Evolutionary conservation across 768 basidiomycete genomes (phyloP), one percentile per base, ranked within the genome.

Genomic region (Boletus rubescentipes): DNA sequence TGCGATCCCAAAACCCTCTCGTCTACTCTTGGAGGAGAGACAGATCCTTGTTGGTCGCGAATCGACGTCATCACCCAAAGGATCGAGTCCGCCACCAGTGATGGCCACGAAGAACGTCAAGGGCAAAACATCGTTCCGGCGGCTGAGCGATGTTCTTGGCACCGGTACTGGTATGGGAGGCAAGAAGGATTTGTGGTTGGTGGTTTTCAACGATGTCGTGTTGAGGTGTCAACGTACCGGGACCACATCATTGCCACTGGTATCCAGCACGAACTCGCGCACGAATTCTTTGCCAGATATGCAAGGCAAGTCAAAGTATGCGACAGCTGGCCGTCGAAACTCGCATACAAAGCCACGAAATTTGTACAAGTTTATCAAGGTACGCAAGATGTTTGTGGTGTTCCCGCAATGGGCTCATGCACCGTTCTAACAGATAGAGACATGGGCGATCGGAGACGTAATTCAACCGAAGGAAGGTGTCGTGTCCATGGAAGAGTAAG

Each of bases 191-290:
- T 66, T 93, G 40, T 99, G 97, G 97, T 79, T 95, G 50, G 91
- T 99, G 2, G 84, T 87, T 14, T 98, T 99, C 77, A 95, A 94
- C 51, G 97, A 99, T 65, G 96, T 99, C 42, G 87, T 93, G 6
- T 73, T 99, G 35, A 82, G 93, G 42, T 98, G 95, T 68, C 91
- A 94, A 63, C 80, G 91, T 49, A 89, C 87, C 2, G 96, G 97
- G 10, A 87, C 87, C 8, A 99, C 97, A 0, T 89, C 87, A 9
- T 67, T 93, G 44, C 91, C 91, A 3, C 69, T 93, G 55, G 87
- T 85, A 9, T 77, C 87, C 9, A 77, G 80, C 5, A 80, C 84
- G 21, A 85, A 80, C 59, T 83, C 84, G 29, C 76, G 91, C 51
- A 81, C 88, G 11, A 89, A 79, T 64, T 92, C 90, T 8, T 60